These are phyloP conservation scores for Babesia gibsoni DNA, from an alignment of 169 alveolate genomes.

Conservation along the genomic window DNA sequence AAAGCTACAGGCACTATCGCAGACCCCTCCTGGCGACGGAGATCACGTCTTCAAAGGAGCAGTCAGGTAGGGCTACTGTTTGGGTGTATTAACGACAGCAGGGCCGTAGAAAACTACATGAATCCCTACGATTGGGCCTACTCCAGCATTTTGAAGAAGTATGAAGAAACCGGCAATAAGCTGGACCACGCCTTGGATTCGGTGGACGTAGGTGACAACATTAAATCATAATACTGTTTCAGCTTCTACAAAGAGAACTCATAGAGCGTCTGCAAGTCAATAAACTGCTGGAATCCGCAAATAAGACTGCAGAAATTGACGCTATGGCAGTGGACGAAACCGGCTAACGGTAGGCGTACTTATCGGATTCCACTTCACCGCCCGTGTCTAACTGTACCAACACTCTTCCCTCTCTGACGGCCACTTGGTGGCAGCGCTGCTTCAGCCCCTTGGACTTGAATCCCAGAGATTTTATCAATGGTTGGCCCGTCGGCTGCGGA, in stretches of 20 bases:
- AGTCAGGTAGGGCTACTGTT: conserved; percentile 4
- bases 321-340: background rate
- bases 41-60: conserved; percentile 53
- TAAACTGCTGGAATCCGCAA: background rate
- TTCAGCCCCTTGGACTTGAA: conserved; percentile 59
- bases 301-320: background rate
- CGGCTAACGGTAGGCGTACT: conserved; percentile 30
- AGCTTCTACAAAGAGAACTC: conserved; percentile 42
- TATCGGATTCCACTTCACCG: conserved; percentile 38
- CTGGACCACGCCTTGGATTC: conserved; percentile 34
- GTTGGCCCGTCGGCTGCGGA: background rate
- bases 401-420: conserved; percentile 26
- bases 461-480: conserved; percentile 8
- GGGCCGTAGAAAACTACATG: conserved; percentile 58
- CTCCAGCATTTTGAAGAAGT: conserved; percentile 25
- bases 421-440: conserved; percentile 46
- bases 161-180: conserved; percentile 5
- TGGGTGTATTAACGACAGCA: background rate
- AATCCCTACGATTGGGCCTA: conserved; percentile 63
- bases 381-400: conserved; percentile 3
- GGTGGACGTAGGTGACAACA: conserved; percentile 31
- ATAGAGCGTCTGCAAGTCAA: conserved; percentile 51
- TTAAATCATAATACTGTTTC: background rate
- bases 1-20: conserved; percentile 14
- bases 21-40: background rate